phyloP scores from a whole-genome alignment of 805 yeast genomes.

The Lipomyces anomalus region DNA sequence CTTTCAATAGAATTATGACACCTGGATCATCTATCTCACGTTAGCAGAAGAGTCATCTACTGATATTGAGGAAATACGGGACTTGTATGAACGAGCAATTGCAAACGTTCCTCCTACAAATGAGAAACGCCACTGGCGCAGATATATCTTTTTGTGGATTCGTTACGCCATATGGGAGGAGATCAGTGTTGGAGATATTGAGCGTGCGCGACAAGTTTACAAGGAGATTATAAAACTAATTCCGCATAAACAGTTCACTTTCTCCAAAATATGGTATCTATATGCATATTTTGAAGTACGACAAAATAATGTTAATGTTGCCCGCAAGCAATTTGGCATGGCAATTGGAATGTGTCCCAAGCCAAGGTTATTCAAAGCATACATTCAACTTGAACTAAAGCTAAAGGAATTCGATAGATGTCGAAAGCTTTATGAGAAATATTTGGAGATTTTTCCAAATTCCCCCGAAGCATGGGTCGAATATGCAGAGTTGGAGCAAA shows the following conservation, averaged over 20 bases:
- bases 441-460: conserved; percentile 46
- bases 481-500: conserved; percentile 63
- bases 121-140: conserved; percentile 51
- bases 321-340: conserved; percentile 66
- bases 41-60: conserved; percentile 41
- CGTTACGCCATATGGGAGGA: conserved; percentile 61
- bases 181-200: conserved; percentile 39
- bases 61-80: conserved; percentile 32
- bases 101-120: conserved; percentile 36
- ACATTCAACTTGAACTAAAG: conserved; percentile 60
- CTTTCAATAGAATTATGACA: conserved; percentile 51
- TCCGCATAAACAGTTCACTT: conserved; percentile 59
- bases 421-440: conserved; percentile 63
- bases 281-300: conserved; percentile 72
- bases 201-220: conserved; percentile 48
- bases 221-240: conserved; percentile 43
- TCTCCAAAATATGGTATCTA: conserved; percentile 67
- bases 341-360: conserved; percentile 66
- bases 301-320: conserved; percentile 42
- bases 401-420: conserved; percentile 78
- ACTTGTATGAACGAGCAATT: conserved; percentile 44
- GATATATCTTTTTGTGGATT: conserved; percentile 68
- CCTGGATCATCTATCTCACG: conserved; percentile 75
- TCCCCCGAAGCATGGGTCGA: conserved; percentile 49
- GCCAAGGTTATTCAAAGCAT: conserved; percentile 51